Evolutionary conservation across 2,329 filamentous ascomycete genomes (phyloP), one percentile per base, ranked within the genome.

Genomic region (Xylaria polymorpha): DNA sequence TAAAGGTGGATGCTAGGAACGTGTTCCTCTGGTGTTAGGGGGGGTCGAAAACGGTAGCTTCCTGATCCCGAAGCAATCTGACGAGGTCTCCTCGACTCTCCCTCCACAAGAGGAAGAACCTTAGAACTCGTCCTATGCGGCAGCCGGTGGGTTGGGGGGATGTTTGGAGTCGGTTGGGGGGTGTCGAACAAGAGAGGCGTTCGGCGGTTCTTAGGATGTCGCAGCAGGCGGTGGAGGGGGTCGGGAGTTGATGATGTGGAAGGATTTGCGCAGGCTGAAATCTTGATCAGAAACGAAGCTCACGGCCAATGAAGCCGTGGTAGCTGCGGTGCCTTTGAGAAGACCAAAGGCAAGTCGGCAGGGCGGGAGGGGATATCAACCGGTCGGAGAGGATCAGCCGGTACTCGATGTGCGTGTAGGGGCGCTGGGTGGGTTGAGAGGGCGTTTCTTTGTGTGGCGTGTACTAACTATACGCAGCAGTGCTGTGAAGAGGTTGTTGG

Each of bases 51-150:
- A 84, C 91, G 92, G 86, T 94, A 97, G 85, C 91, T 92, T 87
- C 93, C 92, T 88, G 93, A 92, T 91, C 91, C 93, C 88, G 92
- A 88, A 87, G 87, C 91, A 88, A 91, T 90, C 90, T 92, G 93
- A 91, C 94, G 92, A 94, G 93, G 93, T 92, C 94, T 95, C 92
- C 92, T 94, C 92, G 94, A 97, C 94, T 96, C 96, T 97, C 95
- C 96, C 96, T 94, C 95, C 84, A 86, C 86, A 86, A 96, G 95
- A 97, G 94, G 95, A 98, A 98, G 95, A 97, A 94, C 92, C 92
- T 91, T 88, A 89, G 90, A 91, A 91, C 89, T 89, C 91, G 92
- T 97, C 93, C 94, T 98, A 99, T 99, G 95, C 96, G 96, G 96
- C 96, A 98, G 95, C 93, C 97, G 92, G 88, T 86, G 84, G 83